Evolutionary conservation across 2,329 filamentous ascomycete species (phyloP), one percentile per base, ranked within the genome.

Genomic region (Ceratocystis harringtonii): DNA sequence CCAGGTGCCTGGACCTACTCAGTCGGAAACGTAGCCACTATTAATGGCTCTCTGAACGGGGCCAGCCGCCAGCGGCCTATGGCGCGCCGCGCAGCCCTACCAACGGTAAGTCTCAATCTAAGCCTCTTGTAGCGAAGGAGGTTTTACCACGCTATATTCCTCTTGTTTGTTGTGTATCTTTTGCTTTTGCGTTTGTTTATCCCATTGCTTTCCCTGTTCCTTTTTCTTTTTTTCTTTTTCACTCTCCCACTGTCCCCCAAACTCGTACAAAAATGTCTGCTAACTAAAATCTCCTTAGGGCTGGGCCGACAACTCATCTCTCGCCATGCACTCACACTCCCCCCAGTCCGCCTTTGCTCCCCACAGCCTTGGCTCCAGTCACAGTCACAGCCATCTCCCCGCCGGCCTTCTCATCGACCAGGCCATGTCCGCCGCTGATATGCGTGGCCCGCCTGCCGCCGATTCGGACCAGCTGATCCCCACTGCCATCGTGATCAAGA

Each of bases 401-500:
- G 76, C 76, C 64, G 74, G 73, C 48, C 75, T 78, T n/a, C 76
- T 78, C n/a, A 76, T 75, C 61, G 76, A 78, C 30, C 75, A 70
- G 63, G 73, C 74, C 43, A 71, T 71, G 66, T 32, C 52, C 12
- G 36, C 17, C 50, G 17, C 61, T 32, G 73, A 74, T 57, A 73
- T 77, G 71, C 71, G 73, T 67, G 67, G 65, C 72, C 72, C 72
- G 75, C 76, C 69, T 70, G 76, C 72, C 67, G 78, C 71, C 72
- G 82, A 84, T 61, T 81, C 85, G 66, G 92, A 96, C 70, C 92
- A 97, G 77, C 84, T 99, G 68, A 99, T 99, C 67, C 92, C 92
- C 2, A 99, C 94, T 2, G 94, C 94, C 65, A 97, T 99, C 71
- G 94, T 99, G 67, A 97, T 99, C 77, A 99, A 99, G 79, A 99